These are phyloP conservation scores for Fusarium sp. DNA, from an alignment of 2,329 filamentous ascomycete genomes.

Conservation along the genomic window DNA sequence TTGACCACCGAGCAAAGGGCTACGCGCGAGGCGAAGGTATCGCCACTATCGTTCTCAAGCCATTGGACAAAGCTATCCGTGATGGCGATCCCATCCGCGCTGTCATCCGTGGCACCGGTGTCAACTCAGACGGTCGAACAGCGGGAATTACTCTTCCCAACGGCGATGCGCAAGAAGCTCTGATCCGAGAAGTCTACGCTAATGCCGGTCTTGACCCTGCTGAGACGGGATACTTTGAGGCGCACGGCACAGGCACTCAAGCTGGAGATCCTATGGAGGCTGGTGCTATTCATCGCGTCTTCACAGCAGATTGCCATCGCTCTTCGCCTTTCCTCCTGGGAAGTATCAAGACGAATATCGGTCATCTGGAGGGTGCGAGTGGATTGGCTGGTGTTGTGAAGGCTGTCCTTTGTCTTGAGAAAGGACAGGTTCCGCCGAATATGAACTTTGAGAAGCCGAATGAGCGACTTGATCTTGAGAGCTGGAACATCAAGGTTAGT, in stretches of 20 bases:
- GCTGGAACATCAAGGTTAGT: no score
- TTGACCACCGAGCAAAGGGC: slow-evolving; percentile 14
- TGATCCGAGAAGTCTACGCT: neutral
- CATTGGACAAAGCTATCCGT: no score
- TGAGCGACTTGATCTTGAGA: neutral
- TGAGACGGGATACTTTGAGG: slow-evolving; percentile 5
- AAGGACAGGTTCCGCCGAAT: neutral
- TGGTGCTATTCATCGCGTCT: neutral
- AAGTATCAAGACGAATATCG: no score
- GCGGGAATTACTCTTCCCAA: no score
- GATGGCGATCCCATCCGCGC: no score
- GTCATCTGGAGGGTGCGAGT: no score
- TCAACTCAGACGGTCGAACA: no score
- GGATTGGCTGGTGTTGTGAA: neutral
- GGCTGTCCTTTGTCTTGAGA: neutral
- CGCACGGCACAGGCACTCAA: slow-evolving; percentile 9
- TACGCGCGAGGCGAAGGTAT: slow-evolving; percentile 23
- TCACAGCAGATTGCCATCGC: no score
- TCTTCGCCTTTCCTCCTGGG: no score
- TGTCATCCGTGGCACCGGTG: no score
- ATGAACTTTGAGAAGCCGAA: slow-evolving; percentile 7
- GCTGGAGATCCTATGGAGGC: slow-evolving; percentile 11
- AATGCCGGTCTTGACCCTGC: slow-evolving; percentile 1
- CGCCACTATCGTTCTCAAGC: slow-evolving; percentile 14
- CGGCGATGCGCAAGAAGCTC: no score